A percentile compares a stretch with the other conserved stretches of the same genome.
phyloP scores from a whole-genome alignment of 129 eudicot genomes.

The Pseudognaphalium luteoalbum region DNA sequence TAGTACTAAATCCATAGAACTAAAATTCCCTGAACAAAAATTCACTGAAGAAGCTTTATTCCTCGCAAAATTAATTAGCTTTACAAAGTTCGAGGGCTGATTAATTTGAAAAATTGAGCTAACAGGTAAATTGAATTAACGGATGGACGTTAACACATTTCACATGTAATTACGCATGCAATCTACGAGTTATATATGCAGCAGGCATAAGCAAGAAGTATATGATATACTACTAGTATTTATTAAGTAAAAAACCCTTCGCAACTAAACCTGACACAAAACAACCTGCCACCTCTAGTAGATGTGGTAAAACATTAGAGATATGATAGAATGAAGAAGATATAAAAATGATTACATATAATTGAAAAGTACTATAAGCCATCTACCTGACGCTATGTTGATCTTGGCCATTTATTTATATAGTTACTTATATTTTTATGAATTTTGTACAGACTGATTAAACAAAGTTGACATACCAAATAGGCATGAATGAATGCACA shows the following conservation, averaged over 20 bases:
- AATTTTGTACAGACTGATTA: constrained; percentile 10
- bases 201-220: too few species aligned
- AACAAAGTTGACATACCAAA: not conserved
- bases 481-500: not conserved
- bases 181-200: too few species aligned
- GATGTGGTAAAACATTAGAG: not conserved
- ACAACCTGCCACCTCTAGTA: not conserved
- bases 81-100: too few species aligned
- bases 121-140: too few species aligned
- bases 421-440: constrained; percentile 10
- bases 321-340: not conserved
- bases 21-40: too few species aligned
- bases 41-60: too few species aligned
- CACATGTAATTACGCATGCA: too few species aligned
- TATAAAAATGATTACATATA: constrained; percentile 20
- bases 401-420: constrained; percentile 26
- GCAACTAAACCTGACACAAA: not conserved
- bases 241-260: not conserved
- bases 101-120: too few species aligned
- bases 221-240: too few species aligned
- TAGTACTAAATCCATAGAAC: too few species aligned
- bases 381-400: constrained; percentile 21
- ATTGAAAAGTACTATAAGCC: constrained; percentile 1
- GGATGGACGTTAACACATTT: too few species aligned
- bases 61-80: too few species aligned